phyloP scores from a whole-genome alignment of 306 rosid species.

The Cicer pinnatifidum region DNA sequence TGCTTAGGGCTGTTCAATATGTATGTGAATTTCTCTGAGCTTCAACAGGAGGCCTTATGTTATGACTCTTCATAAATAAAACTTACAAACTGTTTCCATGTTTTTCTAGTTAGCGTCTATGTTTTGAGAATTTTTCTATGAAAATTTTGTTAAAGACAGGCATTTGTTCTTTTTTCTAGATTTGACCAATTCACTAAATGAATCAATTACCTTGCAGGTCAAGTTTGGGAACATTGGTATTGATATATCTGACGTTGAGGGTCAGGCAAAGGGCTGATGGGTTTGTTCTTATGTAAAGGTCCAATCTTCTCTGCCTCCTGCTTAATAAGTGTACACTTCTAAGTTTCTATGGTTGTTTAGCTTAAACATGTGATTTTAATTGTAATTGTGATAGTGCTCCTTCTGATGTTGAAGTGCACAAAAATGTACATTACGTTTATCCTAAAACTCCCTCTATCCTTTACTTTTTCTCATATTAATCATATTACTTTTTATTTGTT shows the following conservation, averaged over 20 bases:
- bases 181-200: constrained; percentile 37
- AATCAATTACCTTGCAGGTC: constrained; percentile 60
- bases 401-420: constrained; percentile 35
- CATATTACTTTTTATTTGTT: background rate
- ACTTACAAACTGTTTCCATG: background rate
- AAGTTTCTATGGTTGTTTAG: constrained; percentile 34
- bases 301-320: constrained; percentile 21
- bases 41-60: no score
- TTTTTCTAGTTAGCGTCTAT: background rate
- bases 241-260: constrained; percentile 85
- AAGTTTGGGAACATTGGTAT: constrained; percentile 84
- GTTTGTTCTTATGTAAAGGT: constrained; percentile 52
- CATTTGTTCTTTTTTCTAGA: background rate
- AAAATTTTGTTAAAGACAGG: background rate
- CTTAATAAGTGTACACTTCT: constrained; percentile 38
- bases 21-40: no score
- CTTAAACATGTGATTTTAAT: constrained; percentile 32
- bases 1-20: no score
- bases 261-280: constrained; percentile 67
- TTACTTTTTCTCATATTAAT: background rate
- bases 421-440: constrained; percentile 39
- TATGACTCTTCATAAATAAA: background rate
- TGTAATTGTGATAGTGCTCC: constrained; percentile 39
- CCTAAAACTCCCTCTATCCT: constrained; percentile 30
- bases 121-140: background rate